Base-by-base conservation (phyloP, 2,329 filamentous ascomycete species). In the Pseudocercospora macadamiae region DNA sequence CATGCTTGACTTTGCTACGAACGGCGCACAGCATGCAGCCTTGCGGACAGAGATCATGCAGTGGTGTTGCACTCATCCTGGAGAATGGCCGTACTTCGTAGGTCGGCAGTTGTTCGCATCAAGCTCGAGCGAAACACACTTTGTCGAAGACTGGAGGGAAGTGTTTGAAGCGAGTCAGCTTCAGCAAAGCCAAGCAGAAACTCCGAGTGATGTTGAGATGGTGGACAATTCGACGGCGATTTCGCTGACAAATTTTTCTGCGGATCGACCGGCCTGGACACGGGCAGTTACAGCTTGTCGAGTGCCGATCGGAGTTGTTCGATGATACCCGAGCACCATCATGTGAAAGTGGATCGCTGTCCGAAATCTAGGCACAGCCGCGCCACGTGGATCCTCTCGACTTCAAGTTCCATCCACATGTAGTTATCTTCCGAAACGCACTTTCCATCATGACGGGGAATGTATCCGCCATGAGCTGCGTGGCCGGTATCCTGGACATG, bases 1-100 rank as follows among this genome's bases (percentile, higher is more conserved):
- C 64, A 71, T 84, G 8, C 64, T 82, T 23, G 69, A 69, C 4
- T 51, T 70, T 3, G 66, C 69, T 1, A 9, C 63, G 63, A 26
- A 61, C 70, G 30, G 66, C 3, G 12, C 23, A 36, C 53, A 60
- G 21, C 53, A 48, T 10, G 51, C 44, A 2, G 36, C 34, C 8
- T 54, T 66, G n/a, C 42, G 52, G 18, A 55, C 39, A 19, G 60
- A 64, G 4, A 48, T 65, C 2, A 59, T 74, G 62, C 62, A 28
- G 37, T 62, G 66, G 57, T 78, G 75, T 60, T 75, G 77, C 53
- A 65, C 73, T 5, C 63, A 73, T 39, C 73, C 76, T 0, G 71
- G 71, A 6, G 61, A 63, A 26, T 79, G 76, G 77, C 73, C 72
- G 37, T 53, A 74, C 19, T 67, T 66, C 55, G 64, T 79, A 7